phyloP scores from a whole-genome alignment of 208 protist genomes.

The Endotrypanum monterogeii region DNA sequence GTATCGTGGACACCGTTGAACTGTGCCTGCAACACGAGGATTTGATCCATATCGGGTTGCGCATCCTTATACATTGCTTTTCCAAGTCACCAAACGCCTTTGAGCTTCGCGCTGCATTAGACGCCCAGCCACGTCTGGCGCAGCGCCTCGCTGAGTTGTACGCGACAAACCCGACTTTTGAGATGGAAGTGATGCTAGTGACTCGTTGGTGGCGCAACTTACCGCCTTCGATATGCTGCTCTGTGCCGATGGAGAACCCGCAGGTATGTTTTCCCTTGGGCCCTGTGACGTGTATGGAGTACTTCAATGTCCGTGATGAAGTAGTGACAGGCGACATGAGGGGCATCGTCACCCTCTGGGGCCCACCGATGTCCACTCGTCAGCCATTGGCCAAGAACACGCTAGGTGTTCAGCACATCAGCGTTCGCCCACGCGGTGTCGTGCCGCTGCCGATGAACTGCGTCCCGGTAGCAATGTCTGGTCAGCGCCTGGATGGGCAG shows the following conservation, averaged over 20 bases:
- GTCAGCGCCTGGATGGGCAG: constrained; percentile 46
- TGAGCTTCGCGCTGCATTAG: constrained; percentile 40
- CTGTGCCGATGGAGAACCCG: constrained; percentile 14
- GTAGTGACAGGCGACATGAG: constrained; percentile 69
- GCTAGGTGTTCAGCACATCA: constrained; percentile 14
- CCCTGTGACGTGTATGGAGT: constrained; percentile 65
- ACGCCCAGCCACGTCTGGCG: constrained; percentile 26
- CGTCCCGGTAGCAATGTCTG: constrained; percentile 62
- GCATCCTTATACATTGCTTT: constrained; percentile 16
- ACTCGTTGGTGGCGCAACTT: constrained; percentile 40
- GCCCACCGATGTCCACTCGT: constrained; percentile 36
- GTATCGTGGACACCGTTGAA: constrained; percentile 57
- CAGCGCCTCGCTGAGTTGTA: constrained; percentile 49
- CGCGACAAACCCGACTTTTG: constrained; percentile 45
- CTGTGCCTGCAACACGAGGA: constrained; percentile 49
- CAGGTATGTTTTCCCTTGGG: neutral
- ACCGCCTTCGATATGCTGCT: constrained; percentile 8
- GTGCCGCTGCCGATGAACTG: constrained; percentile 48
- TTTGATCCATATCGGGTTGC: constrained; percentile 46
- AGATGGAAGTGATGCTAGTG: constrained; percentile 70
- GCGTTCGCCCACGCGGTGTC: constrained; percentile 18
- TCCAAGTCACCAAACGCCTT: neutral
- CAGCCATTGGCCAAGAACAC: constrained; percentile 21
- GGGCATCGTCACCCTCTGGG: constrained; percentile 71
- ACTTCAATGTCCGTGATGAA: constrained; percentile 73